Conservation (phyloP, 176 grass and related monocot genomes). For the Phoenix roebelenii region DNA sequence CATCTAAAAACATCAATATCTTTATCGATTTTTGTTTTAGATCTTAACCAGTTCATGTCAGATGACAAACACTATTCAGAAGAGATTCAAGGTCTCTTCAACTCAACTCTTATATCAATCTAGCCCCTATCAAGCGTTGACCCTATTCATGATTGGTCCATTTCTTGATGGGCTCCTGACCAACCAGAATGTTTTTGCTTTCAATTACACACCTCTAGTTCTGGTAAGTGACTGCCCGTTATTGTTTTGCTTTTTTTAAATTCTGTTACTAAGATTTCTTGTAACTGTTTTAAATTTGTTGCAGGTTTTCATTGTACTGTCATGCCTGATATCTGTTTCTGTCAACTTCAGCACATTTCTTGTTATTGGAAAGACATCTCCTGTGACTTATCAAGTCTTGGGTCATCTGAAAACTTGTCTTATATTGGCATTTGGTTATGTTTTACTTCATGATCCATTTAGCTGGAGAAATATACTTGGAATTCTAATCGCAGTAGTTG, state of each 20-base stretch:
- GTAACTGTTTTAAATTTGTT: no score
- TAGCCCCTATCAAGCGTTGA: slow-evolving; percentile 12
- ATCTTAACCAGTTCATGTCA: slow-evolving; percentile 12
- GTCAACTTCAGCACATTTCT: slow-evolving; percentile 17
- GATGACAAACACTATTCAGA: slow-evolving; percentile 29
- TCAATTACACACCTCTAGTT: slow-evolving; percentile 16
- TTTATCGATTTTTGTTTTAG: not conserved
- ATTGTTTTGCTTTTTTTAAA: no score
- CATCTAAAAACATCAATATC: not conserved
- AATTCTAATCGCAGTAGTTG: slow-evolving; percentile 1
- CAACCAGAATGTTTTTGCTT: slow-evolving; percentile 16
- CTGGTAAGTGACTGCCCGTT: not conserved
- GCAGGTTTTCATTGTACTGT: slow-evolving; percentile 11
- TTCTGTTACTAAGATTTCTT: no score
- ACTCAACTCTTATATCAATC: slow-evolving; percentile 22
- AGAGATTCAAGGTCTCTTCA: slow-evolving; percentile 21
- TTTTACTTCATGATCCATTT: slow-evolving; percentile 15
- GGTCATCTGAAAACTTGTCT: slow-evolving; percentile 11
- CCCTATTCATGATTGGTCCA: slow-evolving; percentile 9
- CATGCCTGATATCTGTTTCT: slow-evolving; percentile 10
- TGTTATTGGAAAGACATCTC: slow-evolving; percentile 11
- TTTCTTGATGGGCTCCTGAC: slow-evolving; percentile 15
- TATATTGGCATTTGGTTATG: slow-evolving; percentile 6
- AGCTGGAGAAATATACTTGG: slow-evolving; percentile 7
- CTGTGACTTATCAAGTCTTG: slow-evolving; percentile 6